These are phyloP conservation scores for Fusarium sarcochroum DNA, from an alignment of 2,329 filamentous ascomycete genomes.

Conservation along the genomic window DNA sequence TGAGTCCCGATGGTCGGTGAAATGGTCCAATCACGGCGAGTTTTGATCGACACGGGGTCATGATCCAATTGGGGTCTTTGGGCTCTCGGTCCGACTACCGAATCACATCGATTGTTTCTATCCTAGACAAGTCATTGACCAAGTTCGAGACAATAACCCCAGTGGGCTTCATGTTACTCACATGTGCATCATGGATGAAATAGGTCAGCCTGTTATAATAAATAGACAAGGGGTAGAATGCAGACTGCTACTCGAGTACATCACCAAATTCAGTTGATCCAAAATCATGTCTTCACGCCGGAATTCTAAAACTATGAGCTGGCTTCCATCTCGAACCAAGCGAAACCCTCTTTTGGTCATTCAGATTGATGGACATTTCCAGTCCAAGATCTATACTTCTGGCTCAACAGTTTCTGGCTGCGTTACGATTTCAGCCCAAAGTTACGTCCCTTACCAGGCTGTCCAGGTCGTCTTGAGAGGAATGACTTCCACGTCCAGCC, in stretches of 20 bases:
- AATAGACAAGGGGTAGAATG: no score
- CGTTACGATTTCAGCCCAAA: neutral
- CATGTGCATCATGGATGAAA: no score
- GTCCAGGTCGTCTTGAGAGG: slow-evolving; percentile 6
- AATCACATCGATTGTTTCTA: neutral
- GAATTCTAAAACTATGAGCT: neutral
- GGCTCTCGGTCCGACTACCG: neutral
- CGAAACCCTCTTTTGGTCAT: neutral
- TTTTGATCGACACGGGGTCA: accelerated
- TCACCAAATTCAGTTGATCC: neutral
- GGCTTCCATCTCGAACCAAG: neutral
- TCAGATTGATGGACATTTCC: neutral
- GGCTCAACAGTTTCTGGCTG: neutral
- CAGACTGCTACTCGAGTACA: neutral
- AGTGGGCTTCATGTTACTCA: no score
- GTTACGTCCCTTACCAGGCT: neutral
- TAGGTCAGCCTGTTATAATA: no score
- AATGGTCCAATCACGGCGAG: neutral
- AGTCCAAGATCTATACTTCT: neutral
- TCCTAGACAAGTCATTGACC: accelerated
- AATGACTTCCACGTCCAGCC: neutral
- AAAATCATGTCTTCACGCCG: neutral
- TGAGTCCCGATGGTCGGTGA: accelerated
- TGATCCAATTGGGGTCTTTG: neutral
- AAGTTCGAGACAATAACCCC: no score